Conservation (phyloP, 306 rosid genomes). For the Begonia fuchsioides region DNA sequence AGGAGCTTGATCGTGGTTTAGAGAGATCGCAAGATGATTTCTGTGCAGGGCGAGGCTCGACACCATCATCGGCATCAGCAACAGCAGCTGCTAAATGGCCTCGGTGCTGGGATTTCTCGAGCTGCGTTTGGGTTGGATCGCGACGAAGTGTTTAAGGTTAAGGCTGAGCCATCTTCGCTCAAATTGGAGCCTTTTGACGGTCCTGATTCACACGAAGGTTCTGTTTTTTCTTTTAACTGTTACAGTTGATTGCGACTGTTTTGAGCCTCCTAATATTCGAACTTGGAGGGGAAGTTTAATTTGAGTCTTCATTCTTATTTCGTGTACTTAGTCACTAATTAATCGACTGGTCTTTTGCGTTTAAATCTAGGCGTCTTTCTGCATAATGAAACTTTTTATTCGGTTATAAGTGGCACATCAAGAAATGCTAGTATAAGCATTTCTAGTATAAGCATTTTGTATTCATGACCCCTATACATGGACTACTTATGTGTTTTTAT, state of each 20-base stretch:
- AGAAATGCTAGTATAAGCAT: too few species aligned
- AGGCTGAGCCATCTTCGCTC: constrained; percentile 25
- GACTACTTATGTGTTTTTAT: background rate
- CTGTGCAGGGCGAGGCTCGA: constrained; percentile 61
- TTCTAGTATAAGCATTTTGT: too few species aligned
- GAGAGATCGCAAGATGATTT: constrained; percentile 35
- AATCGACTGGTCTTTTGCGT: too few species aligned
- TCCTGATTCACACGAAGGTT: constrained; percentile 32
- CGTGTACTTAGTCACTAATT: too few species aligned
- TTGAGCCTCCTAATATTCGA: too few species aligned
- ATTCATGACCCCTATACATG: too few species aligned
- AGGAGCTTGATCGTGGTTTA: constrained; percentile 10
- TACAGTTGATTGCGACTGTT: too few species aligned
- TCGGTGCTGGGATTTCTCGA: constrained; percentile 21
- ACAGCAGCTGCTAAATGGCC: constrained; percentile 10
- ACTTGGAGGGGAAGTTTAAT: too few species aligned
- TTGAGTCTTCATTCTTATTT: too few species aligned
- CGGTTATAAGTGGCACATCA: too few species aligned
- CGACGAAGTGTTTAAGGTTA: constrained; percentile 11
- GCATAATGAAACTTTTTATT: too few species aligned
- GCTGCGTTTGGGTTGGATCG: constrained; percentile 18
- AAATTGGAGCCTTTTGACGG: constrained; percentile 17
- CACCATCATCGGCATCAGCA: constrained; percentile 13
- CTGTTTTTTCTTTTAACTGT: background rate
- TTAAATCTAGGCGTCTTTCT: too few species aligned